Conservation (phyloP, 129 eudicot species). For the Gnaphalium uliginosum region DNA sequence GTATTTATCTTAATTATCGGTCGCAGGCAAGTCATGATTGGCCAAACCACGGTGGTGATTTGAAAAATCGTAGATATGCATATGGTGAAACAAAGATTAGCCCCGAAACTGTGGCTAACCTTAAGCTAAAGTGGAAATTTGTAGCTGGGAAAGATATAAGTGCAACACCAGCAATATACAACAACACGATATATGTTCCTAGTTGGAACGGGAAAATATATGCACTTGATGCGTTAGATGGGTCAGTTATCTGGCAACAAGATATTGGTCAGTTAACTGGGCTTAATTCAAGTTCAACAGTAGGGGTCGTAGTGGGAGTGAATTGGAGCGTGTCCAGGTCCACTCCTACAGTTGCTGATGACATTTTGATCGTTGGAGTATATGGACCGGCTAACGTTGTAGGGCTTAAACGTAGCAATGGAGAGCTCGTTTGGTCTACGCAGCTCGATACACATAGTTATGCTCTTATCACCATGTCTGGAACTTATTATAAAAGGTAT, state of each 20-base stretch:
- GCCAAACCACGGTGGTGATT: constrained; percentile 59
- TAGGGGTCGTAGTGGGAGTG: constrained; percentile 5
- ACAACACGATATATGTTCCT: constrained; percentile 51
- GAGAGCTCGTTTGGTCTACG: constrained; percentile 53
- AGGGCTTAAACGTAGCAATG: constrained; percentile 45
- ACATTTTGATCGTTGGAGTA: constrained; percentile 45
- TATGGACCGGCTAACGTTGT: constrained; percentile 58
- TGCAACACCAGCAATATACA: constrained; percentile 61
- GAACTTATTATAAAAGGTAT: constrained; percentile 53
- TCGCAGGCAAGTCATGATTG: constrained; percentile 34
- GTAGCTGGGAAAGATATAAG: constrained; percentile 49
- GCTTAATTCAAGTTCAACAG: constrained; percentile 5
- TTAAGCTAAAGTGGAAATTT: constrained; percentile 56
- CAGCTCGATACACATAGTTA: constrained; percentile 43
- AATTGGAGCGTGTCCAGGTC: constrained; percentile 47
- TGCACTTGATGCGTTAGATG: constrained; percentile 48
- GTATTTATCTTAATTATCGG: not conserved
- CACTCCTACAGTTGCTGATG: constrained; percentile 56
- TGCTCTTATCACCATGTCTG: constrained; percentile 55
- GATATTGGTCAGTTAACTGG: constrained; percentile 49
- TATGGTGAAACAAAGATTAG: constrained; percentile 49
- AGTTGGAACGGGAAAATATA: constrained; percentile 67
- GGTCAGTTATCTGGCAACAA: constrained; percentile 56
- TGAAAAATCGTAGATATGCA: constrained; percentile 46
- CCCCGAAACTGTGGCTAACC: constrained; percentile 39